Conservation (phyloP, 768 basidiomycete species). For the Chalciporus sphaerocephalus region DNA sequence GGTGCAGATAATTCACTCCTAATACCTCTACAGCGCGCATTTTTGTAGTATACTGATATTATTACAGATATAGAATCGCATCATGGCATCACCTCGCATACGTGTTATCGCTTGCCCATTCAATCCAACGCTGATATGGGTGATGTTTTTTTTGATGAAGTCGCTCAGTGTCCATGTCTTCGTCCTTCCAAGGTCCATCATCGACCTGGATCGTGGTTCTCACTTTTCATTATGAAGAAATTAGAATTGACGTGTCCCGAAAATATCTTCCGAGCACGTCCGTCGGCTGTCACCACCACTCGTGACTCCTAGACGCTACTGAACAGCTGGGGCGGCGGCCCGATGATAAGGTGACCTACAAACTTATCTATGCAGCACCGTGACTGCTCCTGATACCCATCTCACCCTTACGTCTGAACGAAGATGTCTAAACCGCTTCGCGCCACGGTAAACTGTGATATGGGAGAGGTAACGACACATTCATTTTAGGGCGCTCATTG, state of each 20-base stretch:
- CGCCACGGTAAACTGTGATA: constrained; percentile 52
- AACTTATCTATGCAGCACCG: too few species aligned
- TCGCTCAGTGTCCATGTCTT: not conserved
- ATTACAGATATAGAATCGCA: not conserved
- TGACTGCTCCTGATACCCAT: too few species aligned
- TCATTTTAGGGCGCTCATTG: not conserved
- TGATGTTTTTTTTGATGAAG: too few species aligned
- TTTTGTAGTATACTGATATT: constrained; percentile 3
- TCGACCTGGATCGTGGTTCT: not conserved
- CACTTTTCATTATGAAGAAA: not conserved
- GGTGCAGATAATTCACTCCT: not conserved
- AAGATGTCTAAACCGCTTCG: constrained; percentile 23
- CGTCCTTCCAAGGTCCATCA: not conserved
- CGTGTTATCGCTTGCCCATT: too few species aligned
- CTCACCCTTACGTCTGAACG: not conserved
- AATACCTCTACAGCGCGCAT: not conserved
- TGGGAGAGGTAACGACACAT: constrained; percentile 47
- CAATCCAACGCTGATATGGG: not conserved
- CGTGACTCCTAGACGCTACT: too few species aligned
- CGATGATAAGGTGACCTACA: too few species aligned
- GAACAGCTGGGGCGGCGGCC: too few species aligned
- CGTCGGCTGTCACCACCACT: too few species aligned
- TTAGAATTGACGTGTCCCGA: not conserved
- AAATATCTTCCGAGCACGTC: not conserved
- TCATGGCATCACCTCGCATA: too few species aligned